These are phyloP conservation scores for Azolla pinnata DNA, from an alignment of 75 land plant genomes.

Conservation along the genomic window DNA sequence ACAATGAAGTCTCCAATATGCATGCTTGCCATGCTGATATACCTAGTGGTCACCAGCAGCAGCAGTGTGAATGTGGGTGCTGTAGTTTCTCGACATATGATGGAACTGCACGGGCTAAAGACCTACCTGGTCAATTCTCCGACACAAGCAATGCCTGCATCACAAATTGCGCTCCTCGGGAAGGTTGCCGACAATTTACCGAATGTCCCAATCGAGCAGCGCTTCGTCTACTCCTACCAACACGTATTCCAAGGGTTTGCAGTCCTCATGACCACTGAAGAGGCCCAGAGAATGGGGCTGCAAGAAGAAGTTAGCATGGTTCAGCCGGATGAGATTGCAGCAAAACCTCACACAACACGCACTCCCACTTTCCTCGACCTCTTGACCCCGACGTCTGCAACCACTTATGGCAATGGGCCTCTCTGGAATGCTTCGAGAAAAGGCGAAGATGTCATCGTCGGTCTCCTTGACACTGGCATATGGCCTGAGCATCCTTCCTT, in stretches of 20 bases:
- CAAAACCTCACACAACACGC: background rate
- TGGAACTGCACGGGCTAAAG: too few species aligned
- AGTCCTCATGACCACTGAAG: constrained; percentile 8
- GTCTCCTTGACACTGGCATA: constrained; percentile 43
- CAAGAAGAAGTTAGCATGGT: background rate
- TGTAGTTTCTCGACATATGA: too few species aligned
- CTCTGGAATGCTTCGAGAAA: background rate
- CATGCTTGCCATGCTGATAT: too few species aligned
- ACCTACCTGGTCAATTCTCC: too few species aligned
- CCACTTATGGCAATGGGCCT: background rate
- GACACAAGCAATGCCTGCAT: too few species aligned
- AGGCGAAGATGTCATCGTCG: constrained; percentile 35
- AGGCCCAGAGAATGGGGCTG: background rate
- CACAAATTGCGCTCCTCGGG: too few species aligned
- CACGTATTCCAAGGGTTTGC: constrained; percentile 11
- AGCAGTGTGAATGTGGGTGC: too few species aligned
- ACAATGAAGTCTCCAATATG: too few species aligned
- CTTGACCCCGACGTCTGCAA: background rate
- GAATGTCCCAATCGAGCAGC: too few species aligned
- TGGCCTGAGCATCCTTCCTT: constrained; percentile 53
- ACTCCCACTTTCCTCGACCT: background rate
- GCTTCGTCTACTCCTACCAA: constrained; percentile 10
- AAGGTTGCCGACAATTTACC: too few species aligned
- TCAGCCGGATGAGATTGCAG: background rate
- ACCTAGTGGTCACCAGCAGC: too few species aligned